phyloP scores from a whole-genome alignment of 192 early-diverging fungal genomes.

The Dissophora ornata region DNA sequence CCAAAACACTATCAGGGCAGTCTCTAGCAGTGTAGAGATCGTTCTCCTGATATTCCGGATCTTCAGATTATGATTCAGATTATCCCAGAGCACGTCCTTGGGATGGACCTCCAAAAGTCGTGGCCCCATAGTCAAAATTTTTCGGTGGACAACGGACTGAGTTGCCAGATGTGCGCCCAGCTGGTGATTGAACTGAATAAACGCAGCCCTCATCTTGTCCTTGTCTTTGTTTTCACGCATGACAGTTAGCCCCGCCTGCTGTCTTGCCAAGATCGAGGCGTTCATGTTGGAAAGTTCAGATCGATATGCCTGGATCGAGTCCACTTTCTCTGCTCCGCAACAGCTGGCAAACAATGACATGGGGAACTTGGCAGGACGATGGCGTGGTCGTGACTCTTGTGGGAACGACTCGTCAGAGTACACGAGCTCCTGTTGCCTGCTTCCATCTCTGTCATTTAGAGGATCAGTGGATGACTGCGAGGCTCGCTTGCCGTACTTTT shows the following conservation, averaged over 20 bases:
- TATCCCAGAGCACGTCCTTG: conserved; percentile 81
- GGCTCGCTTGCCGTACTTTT: not conserved
- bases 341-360: conserved; percentile 32
- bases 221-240: conserved; percentile 34
- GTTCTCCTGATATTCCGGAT: conserved; percentile 64
- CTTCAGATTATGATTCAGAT: conserved; percentile 65
- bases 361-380: conserved; percentile 59
- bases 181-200: conserved; percentile 81
- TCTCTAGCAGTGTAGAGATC: conserved; percentile 62
- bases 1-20: conserved; percentile 75
- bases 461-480: conserved; percentile 8
- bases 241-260: conserved; percentile 29
- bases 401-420: conserved; percentile 44
- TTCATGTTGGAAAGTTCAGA: conserved; percentile 55
- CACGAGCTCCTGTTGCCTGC: conserved; percentile 2
- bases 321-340: conserved; percentile 67
- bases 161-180: conserved; percentile 81
- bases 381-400: conserved; percentile 59
- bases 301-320: conserved; percentile 60
- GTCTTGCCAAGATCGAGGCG: conserved; percentile 52
- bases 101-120: conserved; percentile 72
- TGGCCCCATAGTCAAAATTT: conserved; percentile 70
- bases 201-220: conserved; percentile 66
- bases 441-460: not conserved
- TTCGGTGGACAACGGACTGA: conserved; percentile 67